A percentile compares a stretch with the other conserved stretches of the same genome.
Evolutionary conservation across 257 asterid species (phyloP).

Genomic region (Ehretia macrophylla): DNA sequence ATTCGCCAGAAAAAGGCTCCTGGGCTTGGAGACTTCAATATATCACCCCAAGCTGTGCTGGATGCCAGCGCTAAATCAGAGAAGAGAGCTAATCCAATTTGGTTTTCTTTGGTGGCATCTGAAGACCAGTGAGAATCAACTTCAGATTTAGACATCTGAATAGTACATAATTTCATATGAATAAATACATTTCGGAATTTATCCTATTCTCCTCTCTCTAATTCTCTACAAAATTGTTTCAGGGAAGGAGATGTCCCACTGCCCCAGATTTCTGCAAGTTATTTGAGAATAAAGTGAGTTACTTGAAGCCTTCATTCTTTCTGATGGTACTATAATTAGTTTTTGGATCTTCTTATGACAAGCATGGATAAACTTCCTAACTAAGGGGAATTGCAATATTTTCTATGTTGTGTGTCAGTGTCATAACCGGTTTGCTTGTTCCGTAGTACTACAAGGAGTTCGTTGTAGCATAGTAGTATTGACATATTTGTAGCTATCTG

Average conservation of each 20-base stretch:
- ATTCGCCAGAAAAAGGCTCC: constrained; percentile 63
- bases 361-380: no score
- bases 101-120: constrained; percentile 87
- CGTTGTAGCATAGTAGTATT: no score
- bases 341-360: no score
- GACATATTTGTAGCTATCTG: no score
- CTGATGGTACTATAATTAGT: background rate
- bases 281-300: constrained; percentile 86
- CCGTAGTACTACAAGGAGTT: no score
- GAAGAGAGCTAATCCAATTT: constrained; percentile 60
- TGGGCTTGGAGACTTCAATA: constrained; percentile 47
- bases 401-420: no score
- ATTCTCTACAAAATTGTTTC: constrained; percentile 28
- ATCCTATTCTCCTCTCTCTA: constrained; percentile 17
- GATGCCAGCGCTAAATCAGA: constrained; percentile 54
- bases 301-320: constrained; percentile 4
- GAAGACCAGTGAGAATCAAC: constrained; percentile 66
- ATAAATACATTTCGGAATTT: constrained; percentile 3
- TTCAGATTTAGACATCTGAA: constrained; percentile 2
- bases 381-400: no score
- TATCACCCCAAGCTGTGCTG: constrained; percentile 69
- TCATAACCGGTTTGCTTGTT: no score
- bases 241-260: constrained; percentile 71
- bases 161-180: constrained; percentile 2
- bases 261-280: constrained; percentile 90